Percentiles rank a stretch among this genome's conserved stretches.
Evolutionary conservation across 1,284 basidiomycete genomes (phyloP).

Genomic region (Moesziomyces sp.): DNA sequence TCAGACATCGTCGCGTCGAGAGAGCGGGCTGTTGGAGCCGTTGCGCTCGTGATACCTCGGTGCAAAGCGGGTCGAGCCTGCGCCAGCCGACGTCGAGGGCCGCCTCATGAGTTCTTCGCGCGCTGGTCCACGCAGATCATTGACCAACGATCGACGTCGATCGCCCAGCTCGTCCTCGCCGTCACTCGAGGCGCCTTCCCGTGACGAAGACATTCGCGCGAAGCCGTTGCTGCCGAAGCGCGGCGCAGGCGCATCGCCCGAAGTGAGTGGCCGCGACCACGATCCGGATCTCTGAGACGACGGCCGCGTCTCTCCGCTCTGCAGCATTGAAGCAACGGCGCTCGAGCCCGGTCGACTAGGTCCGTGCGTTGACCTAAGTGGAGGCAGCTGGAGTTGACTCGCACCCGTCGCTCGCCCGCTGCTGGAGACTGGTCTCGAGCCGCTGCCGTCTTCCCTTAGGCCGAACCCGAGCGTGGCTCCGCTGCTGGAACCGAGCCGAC

Average conservation of each 20-base stretch:
- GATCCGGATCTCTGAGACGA: constrained; percentile 7
- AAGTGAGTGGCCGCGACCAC: constrained; percentile 43
- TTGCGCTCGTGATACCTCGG: constrained; percentile 21
- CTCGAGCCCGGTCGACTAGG: constrained; percentile 25
- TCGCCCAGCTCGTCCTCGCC: constrained; percentile 28
- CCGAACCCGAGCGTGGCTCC: constrained; percentile 20
- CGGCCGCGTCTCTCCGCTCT: constrained; percentile 10
- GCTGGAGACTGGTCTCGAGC: constrained; percentile 36
- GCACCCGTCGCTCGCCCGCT: constrained; percentile 5
- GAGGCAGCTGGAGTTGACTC: constrained; percentile 29
- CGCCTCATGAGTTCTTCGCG: constrained; percentile 23
- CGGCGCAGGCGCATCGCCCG: constrained; percentile 30
- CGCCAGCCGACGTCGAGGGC: constrained; percentile 47
- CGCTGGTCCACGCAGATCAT: constrained; percentile 16
- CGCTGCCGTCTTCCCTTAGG: constrained; percentile 18
- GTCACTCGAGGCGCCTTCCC: constrained; percentile 22
- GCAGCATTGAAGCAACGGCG: constrained; percentile 20
- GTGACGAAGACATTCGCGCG: constrained; percentile 16
- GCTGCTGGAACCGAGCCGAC: constrained; percentile 32
- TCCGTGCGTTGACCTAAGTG: constrained; percentile 22
- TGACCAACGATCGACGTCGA: constrained; percentile 22
- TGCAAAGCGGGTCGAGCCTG: constrained; percentile 36
- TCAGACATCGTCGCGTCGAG: constrained; percentile 3
- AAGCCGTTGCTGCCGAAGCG: constrained; percentile 22
- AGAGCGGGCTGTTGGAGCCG: constrained; percentile 20